Base-by-base conservation (phyloP, 2,329 filamentous ascomycete species). In the Calonectria montana region DNA sequence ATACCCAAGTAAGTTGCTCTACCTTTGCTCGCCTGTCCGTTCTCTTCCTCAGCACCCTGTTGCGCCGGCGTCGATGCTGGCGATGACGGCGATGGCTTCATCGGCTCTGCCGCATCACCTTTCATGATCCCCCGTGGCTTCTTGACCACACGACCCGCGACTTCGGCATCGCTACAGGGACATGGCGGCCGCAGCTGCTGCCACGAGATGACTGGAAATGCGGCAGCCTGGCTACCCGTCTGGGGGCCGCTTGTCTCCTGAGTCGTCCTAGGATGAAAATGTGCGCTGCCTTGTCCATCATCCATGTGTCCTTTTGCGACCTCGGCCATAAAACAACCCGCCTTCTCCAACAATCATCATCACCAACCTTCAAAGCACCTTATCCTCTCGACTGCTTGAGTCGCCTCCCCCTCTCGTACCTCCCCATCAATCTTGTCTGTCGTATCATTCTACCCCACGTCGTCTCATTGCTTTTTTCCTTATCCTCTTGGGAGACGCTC, bases 301-400 rank as follows among this genome's bases (percentile, higher is more conserved):
- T 74, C 76, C 76, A 79, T 74, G 77, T 79, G 77, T 79, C 77
- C 77, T 79, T 75, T 79, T 67, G 77, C 76, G 72, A 79, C 76
- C 74, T 73, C 50, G 61, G 66, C 74, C 73, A 79, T 79, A 79
- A 79, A 79, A 68, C 67, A 48, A 73, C 63, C 71, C 67, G 53
- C 72, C 71, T 77, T 71, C 66, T 65, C 73, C 77, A 71, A 67
- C 73, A 67, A 70, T 59, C 62, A 67, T 65, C 62, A 67, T 65
- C 67, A 76, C 73, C 72, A 75, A 70, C 67, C 72, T 76, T 66
- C 75, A 79, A 53, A 23, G 4, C 53, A 62, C 29, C 57, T 39
- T 53, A 53, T 71, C 63, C 47, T 64, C 59, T 27, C 69, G 53
- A 67, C 65, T 29, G 37, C 23, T 9, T 27, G 25, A 35, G 63